Percentiles rank a stretch among this genome's conserved stretches.
Conservation (phyloP, 805 yeast species). For the Hemisphaericaspora nanyangensis region DNA sequence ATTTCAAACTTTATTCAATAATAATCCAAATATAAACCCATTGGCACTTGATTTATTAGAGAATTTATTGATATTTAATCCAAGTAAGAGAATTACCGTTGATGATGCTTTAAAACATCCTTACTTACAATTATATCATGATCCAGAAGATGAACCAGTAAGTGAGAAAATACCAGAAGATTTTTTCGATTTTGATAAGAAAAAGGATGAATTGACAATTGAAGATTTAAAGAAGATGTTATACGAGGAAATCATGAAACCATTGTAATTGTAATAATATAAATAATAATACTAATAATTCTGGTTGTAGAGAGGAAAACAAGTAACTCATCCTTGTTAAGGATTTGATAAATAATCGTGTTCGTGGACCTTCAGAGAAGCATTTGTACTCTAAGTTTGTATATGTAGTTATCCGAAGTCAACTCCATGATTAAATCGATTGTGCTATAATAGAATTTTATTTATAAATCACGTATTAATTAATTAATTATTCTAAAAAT, state of each 20-base stretch:
- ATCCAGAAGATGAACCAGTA: slow-evolving; percentile 88
- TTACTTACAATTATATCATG: slow-evolving; percentile 89
- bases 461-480: too few species aligned
- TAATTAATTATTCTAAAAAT: too few species aligned
- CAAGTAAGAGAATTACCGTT: slow-evolving; percentile 68
- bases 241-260: slow-evolving; percentile 76
- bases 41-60: slow-evolving; percentile 57
- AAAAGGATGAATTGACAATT: slow-evolving; percentile 72
- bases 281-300: too few species aligned
- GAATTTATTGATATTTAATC: slow-evolving; percentile 67
- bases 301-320: too few species aligned
- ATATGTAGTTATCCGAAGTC: too few species aligned
- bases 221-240: slow-evolving; percentile 75
- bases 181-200: slow-evolving; percentile 84
- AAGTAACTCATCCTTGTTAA: too few species aligned
- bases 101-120: slow-evolving; percentile 75
- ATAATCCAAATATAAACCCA: slow-evolving; percentile 33
- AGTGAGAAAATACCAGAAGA: slow-evolving; percentile 80
- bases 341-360: too few species aligned
- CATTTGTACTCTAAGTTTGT: too few species aligned
- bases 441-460: too few species aligned
- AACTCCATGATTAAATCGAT: too few species aligned
- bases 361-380: too few species aligned
- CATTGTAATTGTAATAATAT: slow-evolving; percentile 19
- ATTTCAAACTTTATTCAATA: slow-evolving; percentile 46